Conservation (phyloP, 495 filamentous ascomycete species). For the Podospora appendiculata region DNA sequence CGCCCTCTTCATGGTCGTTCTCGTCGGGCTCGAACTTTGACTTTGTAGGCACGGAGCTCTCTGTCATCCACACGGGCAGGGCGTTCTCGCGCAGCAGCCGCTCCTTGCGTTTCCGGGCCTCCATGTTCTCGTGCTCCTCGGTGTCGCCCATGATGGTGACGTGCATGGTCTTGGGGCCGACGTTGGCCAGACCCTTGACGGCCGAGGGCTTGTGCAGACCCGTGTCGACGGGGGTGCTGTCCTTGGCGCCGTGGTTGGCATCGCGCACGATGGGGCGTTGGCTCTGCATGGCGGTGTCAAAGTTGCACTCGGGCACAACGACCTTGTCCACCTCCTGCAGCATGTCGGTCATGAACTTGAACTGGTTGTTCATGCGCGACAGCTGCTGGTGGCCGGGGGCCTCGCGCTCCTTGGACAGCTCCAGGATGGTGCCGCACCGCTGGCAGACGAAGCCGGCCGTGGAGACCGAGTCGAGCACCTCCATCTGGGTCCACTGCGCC, state of each 20-base stretch:
- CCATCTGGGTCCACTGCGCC: constrained; percentile 74
- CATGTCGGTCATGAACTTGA: constrained; percentile 74
- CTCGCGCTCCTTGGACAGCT: constrained; percentile 56
- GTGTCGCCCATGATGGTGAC: constrained; percentile 68
- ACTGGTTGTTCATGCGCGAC: constrained; percentile 77
- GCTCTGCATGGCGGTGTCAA: constrained; percentile 64
- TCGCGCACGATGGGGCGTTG: constrained; percentile 54
- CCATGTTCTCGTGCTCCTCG: constrained; percentile 67
- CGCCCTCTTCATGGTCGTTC: constrained; percentile 29
- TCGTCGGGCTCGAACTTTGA: constrained; percentile 3
- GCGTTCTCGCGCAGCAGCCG: constrained; percentile 74
- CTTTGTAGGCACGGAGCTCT: constrained; percentile 62
- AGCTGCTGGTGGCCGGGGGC: constrained; percentile 78
- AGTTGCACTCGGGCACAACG: constrained; percentile 78
- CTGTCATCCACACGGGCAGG: constrained; percentile 82
- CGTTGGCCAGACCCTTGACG: constrained; percentile 63
- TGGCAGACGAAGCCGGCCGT: constrained; percentile 73
- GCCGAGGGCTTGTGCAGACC: constrained; percentile 47
- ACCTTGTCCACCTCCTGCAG: constrained; percentile 79
- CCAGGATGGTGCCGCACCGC: constrained; percentile 65
- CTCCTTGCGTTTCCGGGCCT: constrained; percentile 65
- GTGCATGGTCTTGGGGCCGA: constrained; percentile 61
- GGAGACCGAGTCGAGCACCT: constrained; percentile 67
- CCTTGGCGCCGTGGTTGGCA: constrained; percentile 50
- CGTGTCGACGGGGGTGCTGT: constrained; percentile 42